Conservation (phyloP, 176 grass and related monocot genomes). For the Echinochloa phyllopogon region DNA sequence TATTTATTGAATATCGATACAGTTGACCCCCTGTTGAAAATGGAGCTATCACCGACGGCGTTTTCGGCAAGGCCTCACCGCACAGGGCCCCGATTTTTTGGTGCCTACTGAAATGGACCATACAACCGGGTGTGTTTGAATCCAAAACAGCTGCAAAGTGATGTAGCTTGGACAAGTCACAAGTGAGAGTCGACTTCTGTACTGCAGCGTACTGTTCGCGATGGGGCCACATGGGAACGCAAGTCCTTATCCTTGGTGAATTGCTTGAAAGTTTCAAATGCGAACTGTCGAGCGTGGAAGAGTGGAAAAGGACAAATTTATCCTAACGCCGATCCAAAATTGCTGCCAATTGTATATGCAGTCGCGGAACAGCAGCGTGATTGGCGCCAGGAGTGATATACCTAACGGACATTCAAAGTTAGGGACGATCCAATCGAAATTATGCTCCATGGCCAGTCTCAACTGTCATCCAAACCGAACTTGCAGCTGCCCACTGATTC, state of each 20-base stretch:
- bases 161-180: background rate
- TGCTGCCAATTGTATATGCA: background rate
- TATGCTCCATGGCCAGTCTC: background rate
- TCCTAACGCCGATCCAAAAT: background rate
- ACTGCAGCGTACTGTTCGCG: background rate
- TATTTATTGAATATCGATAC: no score
- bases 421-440: background rate
- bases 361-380: background rate
- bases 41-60: background rate
- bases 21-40: no score
- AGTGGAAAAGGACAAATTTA: background rate
- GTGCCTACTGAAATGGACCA: background rate
- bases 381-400: background rate
- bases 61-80: background rate
- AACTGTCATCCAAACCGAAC: background rate
- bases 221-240: background rate
- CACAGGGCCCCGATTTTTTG: background rate
- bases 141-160: background rate
- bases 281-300: background rate
- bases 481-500: background rate
- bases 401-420: constrained; percentile 5
- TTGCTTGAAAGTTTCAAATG: background rate
- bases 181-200: background rate
- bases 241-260: background rate
- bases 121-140: background rate